phyloP scores from a whole-genome alignment of 768 basidiomycete genomes.

The Suillus ampliporus region DNA sequence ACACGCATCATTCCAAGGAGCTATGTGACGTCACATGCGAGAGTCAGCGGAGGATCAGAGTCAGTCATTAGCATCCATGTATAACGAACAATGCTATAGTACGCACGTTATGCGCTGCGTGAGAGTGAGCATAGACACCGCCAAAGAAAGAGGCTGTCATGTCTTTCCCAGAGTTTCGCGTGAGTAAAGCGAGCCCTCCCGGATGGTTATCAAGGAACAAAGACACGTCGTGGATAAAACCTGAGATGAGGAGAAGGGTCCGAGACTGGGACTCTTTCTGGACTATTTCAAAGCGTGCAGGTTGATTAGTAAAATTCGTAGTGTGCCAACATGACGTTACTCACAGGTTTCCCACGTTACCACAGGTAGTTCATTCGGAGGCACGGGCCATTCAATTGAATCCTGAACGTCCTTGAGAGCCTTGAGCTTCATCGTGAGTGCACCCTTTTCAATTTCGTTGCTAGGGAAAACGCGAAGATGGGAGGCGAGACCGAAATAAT shows the following conservation, averaged over 20 bases:
- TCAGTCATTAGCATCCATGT: not conserved
- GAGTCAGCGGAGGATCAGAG: not conserved
- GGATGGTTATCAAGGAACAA: slow-evolving; percentile 79
- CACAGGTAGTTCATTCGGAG: slow-evolving; percentile 67
- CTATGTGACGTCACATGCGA: slow-evolving; percentile 29
- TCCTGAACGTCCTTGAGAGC: slow-evolving; percentile 69
- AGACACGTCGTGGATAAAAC: slow-evolving; percentile 87
- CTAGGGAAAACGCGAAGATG: slow-evolving; percentile 86
- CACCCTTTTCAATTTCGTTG: slow-evolving; percentile 86
- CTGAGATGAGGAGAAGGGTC: slow-evolving; percentile 74
- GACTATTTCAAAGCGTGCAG: slow-evolving; percentile 44
- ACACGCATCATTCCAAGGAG: slow-evolving; percentile 81
- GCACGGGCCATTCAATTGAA: slow-evolving; percentile 62
- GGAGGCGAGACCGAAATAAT: slow-evolving; percentile 68
- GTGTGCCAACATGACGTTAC: slow-evolving; percentile 31
- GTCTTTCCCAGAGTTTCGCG: slow-evolving; percentile 71
- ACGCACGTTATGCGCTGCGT: slow-evolving; percentile 80
- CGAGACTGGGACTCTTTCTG: slow-evolving; percentile 69
- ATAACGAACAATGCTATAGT: slow-evolving; percentile 13
- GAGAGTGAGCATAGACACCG: slow-evolving; percentile 81
- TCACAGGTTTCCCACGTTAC: slow-evolving; percentile 83
- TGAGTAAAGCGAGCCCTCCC: slow-evolving; percentile 69
- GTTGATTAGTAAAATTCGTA: slow-evolving; percentile 6
- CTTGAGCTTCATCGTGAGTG: slow-evolving; percentile 84
- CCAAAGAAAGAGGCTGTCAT: slow-evolving; percentile 88